phyloP scores from a whole-genome alignment of 2,329 filamentous ascomycete species.

The Sarocladium oryzae region DNA sequence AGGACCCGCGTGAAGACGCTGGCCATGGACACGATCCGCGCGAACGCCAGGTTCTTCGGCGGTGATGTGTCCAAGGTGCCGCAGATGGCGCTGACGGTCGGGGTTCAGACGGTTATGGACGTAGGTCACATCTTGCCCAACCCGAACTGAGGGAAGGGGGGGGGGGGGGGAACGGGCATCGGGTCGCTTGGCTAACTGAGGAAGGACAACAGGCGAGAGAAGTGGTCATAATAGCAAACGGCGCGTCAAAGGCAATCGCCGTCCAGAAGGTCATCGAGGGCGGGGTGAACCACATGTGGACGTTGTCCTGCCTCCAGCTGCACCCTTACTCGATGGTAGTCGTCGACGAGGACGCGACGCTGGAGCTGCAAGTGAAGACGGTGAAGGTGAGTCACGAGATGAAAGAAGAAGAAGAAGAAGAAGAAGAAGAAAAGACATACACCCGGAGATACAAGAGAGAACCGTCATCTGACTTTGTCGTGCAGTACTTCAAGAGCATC shows the following conservation, averaged over 20 bases:
- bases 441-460: too few relatives aligned
- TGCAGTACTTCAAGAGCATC: constrained; percentile 49
- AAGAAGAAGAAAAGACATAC: too few relatives aligned
- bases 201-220: neutral
- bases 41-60: constrained; percentile 59
- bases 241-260: constrained; percentile 65
- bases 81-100: constrained; percentile 21
- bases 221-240: constrained; percentile 39
- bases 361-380: constrained; percentile 59
- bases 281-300: constrained; percentile 76
- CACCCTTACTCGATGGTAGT: constrained; percentile 69
- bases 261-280: constrained; percentile 68
- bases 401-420: too few relatives aligned
- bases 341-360: constrained; percentile 65
- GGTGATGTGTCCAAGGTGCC: constrained; percentile 16
- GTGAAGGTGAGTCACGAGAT: constrained; percentile 38
- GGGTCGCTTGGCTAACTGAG: neutral
- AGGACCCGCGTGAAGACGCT: constrained; percentile 71
- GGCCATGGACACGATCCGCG: constrained; percentile 70
- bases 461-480: too few relatives aligned
- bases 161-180: too few relatives aligned
- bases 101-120: constrained; percentile 29
- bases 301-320: constrained; percentile 64
- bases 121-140: too few relatives aligned
- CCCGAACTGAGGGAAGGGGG: too few relatives aligned